Evolutionary conservation across 208 protist species (phyloP).

Genomic region (Angomonas ambiguus): DNA sequence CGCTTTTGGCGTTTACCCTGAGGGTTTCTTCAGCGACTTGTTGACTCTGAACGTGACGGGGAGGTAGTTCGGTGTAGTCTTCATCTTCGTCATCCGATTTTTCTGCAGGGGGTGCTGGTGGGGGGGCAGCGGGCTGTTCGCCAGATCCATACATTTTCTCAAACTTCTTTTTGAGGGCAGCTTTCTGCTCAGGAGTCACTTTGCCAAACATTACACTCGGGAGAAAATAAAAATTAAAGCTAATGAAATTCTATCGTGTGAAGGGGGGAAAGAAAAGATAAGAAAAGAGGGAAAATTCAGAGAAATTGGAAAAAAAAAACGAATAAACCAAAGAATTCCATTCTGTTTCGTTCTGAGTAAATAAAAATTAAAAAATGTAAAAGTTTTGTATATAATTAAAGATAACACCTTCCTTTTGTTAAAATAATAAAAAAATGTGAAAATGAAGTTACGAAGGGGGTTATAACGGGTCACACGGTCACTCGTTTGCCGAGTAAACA

Average conservation of each 20-base stretch:
- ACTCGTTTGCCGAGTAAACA: slow-evolving; percentile 47
- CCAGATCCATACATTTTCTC: background rate
- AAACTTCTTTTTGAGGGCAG: background rate
- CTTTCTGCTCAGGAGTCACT: slow-evolving; percentile 17
- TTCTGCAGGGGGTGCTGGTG: too few species aligned
- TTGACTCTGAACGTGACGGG: background rate
- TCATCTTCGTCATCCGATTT: background rate
- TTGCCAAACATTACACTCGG: slow-evolving; percentile 10
- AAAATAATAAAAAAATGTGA: slow-evolving; percentile 2
- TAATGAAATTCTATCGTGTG: too few species aligned
- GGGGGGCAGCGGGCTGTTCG: too few species aligned
- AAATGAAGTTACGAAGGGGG: too few species aligned
- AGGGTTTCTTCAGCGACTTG: slow-evolving; percentile 24
- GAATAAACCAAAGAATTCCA: background rate
- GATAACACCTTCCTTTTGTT: background rate
- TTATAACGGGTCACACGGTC: too few species aligned
- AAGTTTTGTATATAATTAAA: background rate
- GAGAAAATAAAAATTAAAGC: background rate
- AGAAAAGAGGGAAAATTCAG: background rate
- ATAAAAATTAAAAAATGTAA: background rate
- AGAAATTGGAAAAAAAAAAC: background rate
- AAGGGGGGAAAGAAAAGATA: too few species aligned
- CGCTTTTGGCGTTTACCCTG: slow-evolving; percentile 39
- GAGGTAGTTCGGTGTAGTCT: background rate
- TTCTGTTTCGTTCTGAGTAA: too few species aligned